A percentile compares a stretch with the other conserved stretches of the same genome.
Conservation (phyloP, 352 stramenopile genomes). For the Paralagenidium karlingii region DNA sequence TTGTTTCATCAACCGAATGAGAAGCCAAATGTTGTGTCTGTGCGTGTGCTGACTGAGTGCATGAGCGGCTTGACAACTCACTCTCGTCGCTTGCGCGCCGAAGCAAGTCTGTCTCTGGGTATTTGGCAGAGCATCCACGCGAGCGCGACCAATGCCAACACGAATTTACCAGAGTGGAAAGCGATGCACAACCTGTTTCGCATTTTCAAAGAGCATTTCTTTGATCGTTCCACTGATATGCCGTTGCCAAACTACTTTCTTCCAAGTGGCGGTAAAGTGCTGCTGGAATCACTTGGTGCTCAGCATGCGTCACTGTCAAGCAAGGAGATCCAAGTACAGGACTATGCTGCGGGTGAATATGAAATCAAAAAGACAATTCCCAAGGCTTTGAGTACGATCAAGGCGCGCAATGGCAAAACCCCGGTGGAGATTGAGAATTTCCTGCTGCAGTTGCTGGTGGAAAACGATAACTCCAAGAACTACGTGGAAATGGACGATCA, state of each 20-base stretch:
- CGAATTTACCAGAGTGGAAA: conserved; percentile 71
- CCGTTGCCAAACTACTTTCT: conserved; percentile 81
- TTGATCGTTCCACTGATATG: conserved; percentile 69
- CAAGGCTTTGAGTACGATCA: conserved; percentile 59
- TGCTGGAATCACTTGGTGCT: conserved; percentile 60
- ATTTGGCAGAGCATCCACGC: conserved; percentile 82
- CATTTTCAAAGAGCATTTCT: conserved; percentile 86
- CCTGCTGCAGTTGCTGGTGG: conserved; percentile 55
- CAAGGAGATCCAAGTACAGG: conserved; percentile 78
- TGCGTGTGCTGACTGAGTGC: conserved; percentile 68
- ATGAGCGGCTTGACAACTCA: conserved; percentile 79
- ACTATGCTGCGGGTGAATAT: conserved; percentile 76
- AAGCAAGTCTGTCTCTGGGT: conserved; percentile 58
- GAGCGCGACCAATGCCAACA: conserved; percentile 69
- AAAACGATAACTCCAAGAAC: conserved; percentile 85
- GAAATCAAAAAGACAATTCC: conserved; percentile 83
- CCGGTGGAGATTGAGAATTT: conserved; percentile 71
- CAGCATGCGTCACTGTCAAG: conserved; percentile 71
- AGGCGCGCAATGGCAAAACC: conserved; percentile 63
- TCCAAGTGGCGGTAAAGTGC: conserved; percentile 68
- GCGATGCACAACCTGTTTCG: conserved; percentile 77
- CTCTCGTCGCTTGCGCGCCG: conserved; percentile 54
- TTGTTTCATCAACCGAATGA: conserved; percentile 72
- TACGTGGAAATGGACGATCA: conserved; percentile 82
- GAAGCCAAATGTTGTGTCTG: conserved; percentile 81